These are phyloP conservation scores for Polytrichum formosum DNA, from an alignment of 225 moss, liverwort and hornwort genomes.

Conservation along the genomic window DNA sequence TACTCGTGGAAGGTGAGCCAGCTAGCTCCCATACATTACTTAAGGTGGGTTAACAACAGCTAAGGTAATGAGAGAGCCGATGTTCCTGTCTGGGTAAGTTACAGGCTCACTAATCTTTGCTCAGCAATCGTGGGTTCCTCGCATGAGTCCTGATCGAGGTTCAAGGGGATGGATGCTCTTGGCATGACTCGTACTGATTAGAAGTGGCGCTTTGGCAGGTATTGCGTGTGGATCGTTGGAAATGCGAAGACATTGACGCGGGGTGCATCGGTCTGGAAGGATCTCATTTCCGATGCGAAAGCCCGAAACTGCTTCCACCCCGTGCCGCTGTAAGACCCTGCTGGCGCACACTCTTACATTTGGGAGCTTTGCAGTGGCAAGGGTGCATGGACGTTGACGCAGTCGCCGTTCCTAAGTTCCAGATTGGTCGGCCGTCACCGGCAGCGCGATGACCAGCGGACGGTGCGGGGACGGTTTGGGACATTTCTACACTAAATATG, in stretches of 20 bases:
- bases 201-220: neutral
- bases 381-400: too few species aligned
- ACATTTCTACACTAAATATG: too few species aligned
- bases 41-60: neutral
- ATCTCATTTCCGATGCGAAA: constrained; percentile 1
- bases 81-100: neutral
- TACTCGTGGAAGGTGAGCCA: constrained; percentile 46
- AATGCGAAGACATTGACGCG: constrained; percentile 3
- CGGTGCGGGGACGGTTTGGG: too few species aligned
- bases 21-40: neutral
- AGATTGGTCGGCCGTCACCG: too few species aligned
- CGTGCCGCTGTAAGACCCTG: too few species aligned
- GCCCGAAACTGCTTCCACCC: neutral
- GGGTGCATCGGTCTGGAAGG: constrained; percentile 5
- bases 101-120: neutral
- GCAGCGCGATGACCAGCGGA: too few species aligned
- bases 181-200: neutral
- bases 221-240: constrained; percentile 6
- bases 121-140: neutral
- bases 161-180: neutral
- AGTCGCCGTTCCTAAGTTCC: too few species aligned
- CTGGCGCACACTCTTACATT: too few species aligned
- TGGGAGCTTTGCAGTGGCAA: too few species aligned
- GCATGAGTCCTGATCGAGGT: neutral
- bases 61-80: neutral